A percentile compares a stretch with the other conserved stretches of the same genome.
These are phyloP conservation scores for Termitomyces sp. DNA, from an alignment of 768 basidiomycete species.

Conservation along the genomic window DNA sequence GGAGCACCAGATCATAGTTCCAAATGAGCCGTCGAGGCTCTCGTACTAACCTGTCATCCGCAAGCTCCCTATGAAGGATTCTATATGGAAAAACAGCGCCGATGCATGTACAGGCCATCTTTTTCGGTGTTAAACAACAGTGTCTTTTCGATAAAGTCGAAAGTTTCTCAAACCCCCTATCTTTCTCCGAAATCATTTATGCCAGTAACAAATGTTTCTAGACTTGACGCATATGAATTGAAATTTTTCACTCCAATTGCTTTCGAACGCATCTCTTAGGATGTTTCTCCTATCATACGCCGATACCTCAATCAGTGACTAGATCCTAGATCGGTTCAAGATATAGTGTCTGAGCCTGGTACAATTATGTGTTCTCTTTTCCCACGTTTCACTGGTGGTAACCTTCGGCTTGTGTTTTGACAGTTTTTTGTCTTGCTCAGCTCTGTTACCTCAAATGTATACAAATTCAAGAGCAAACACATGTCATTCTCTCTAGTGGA, in stretches of 20 bases:
- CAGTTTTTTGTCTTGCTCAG: too few species aligned
- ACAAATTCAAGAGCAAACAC: too few species aligned
- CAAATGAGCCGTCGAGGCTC: background rate
- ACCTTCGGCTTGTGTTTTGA: too few species aligned
- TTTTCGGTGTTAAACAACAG: conserved; percentile 14
- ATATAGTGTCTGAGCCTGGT: too few species aligned
- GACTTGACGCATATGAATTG: too few species aligned
- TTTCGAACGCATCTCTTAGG: background rate
- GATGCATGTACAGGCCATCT: background rate
- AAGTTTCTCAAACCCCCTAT: background rate
- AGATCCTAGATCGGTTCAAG: background rate
- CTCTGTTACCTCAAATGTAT: too few species aligned
- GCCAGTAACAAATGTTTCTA: too few species aligned
- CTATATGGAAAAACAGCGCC: background rate
- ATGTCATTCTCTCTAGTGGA: too few species aligned
- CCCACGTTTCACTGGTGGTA: too few species aligned
- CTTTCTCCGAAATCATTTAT: too few species aligned
- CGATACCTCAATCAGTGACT: background rate
- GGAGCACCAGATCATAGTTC: conserved; percentile 11
- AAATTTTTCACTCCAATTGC: background rate
- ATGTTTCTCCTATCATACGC: background rate
- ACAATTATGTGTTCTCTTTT: too few species aligned
- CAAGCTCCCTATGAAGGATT: background rate
- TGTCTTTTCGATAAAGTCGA: background rate
- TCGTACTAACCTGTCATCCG: conserved; percentile 13